Conservation (phyloP, 352 stramenopile genomes). For the Pythium apleroticum region DNA sequence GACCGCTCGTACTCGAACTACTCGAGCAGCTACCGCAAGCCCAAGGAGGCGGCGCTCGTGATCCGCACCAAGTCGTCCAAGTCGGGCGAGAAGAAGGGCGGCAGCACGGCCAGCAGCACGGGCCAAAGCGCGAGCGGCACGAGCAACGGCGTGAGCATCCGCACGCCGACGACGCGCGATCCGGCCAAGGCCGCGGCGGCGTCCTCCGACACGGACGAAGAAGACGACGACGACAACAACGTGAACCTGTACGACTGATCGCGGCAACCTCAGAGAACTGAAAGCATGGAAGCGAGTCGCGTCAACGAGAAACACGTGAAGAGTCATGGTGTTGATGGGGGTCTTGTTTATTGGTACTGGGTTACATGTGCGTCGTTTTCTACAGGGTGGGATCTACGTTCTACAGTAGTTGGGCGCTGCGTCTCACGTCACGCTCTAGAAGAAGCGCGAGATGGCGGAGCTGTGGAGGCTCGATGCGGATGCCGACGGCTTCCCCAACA, state of each 20-base stretch:
- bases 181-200: conserved; percentile 26
- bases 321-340: background rate
- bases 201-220: conserved; percentile 74
- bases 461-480: conserved; percentile 5
- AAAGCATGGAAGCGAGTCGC: no score
- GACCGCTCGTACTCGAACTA: conserved; percentile 48
- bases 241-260: conserved; percentile 45
- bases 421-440: conserved; percentile 17
- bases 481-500: conserved; percentile 7
- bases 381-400: background rate
- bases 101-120: conserved; percentile 51
- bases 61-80: conserved; percentile 70
- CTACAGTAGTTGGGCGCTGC: background rate
- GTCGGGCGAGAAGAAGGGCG: conserved; percentile 54
- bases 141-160: conserved; percentile 60
- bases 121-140: conserved; percentile 38
- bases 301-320: background rate
- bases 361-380: conserved; percentile 1
- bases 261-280: background rate
- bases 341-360: background rate
- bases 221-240: conserved; percentile 51
- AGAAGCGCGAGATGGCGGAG: conserved; percentile 31
- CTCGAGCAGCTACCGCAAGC: conserved; percentile 63
- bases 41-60: conserved; percentile 74
- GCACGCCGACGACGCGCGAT: conserved; percentile 28